phyloP scores from a whole-genome alignment of 2,329 filamentous ascomycete genomes.

The Aureobasidium sp. region DNA sequence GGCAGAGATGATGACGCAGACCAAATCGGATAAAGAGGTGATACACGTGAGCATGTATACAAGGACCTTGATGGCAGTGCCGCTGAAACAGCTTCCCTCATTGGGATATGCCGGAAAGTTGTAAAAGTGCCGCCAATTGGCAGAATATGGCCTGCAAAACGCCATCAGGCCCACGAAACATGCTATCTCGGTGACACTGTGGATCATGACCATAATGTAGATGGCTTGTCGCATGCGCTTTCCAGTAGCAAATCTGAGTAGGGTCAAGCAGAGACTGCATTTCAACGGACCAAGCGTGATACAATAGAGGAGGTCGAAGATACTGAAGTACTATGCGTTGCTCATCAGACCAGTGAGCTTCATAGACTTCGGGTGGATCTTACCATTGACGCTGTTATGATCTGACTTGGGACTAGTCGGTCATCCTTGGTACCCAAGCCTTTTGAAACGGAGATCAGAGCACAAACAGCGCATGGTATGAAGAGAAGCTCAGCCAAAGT shows the following conservation, averaged over 20 bases:
- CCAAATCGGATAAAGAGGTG: background rate
- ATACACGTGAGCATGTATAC: background rate
- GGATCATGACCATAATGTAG: background rate
- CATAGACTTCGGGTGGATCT: background rate
- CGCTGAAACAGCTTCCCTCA: background rate
- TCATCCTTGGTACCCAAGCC: background rate
- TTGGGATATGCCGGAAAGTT: background rate
- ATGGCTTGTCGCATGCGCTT: background rate
- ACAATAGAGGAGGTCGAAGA: background rate
- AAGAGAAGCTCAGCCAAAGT: background rate
- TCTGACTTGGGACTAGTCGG: background rate
- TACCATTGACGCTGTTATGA: background rate
- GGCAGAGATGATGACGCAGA: background rate
- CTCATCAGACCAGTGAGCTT: background rate
- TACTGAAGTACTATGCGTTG: background rate
- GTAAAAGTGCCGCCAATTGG: slow-evolving; percentile 5
- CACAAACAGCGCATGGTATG: background rate
- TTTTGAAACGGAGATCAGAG: background rate
- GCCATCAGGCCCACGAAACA: background rate
- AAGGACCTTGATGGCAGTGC: background rate
- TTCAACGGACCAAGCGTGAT: background rate
- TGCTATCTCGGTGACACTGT: background rate
- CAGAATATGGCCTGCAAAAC: background rate
- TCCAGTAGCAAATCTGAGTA: background rate
- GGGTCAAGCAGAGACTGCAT: background rate